These are phyloP conservation scores for Butyriboletus appendiculatus DNA, from an alignment of 1,284 basidiomycete genomes.

Conservation along the genomic window DNA sequence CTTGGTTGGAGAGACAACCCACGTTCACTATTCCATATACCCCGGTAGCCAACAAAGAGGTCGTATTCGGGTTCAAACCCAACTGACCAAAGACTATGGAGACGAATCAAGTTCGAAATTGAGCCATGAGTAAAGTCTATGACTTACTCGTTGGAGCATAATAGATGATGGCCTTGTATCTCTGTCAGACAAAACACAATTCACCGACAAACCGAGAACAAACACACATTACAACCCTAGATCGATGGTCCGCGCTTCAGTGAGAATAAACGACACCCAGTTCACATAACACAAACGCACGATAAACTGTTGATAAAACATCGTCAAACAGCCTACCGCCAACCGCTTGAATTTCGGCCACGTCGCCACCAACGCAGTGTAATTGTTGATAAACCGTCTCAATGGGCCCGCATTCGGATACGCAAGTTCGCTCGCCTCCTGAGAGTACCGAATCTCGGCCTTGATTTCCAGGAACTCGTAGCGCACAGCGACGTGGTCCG, in stretches of 20 bases:
- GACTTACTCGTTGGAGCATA: slow-evolving; percentile 36
- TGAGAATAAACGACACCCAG: not conserved
- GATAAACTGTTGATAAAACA: slow-evolving; percentile 38
- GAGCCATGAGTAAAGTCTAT: not conserved
- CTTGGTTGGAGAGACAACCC: not conserved
- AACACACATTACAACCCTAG: slow-evolving; percentile 33
- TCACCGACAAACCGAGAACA: not conserved
- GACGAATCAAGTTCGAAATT: not conserved
- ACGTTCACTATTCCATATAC: slow-evolving; percentile 37
- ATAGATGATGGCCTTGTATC: slow-evolving; percentile 33
- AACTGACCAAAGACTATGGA: slow-evolving; percentile 35
- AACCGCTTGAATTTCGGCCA: slow-evolving; percentile 39
- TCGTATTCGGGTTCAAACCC: slow-evolving; percentile 35
- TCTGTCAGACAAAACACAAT: slow-evolving; percentile 10
- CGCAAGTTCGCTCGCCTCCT: slow-evolving; percentile 20
- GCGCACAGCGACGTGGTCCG: slow-evolving; percentile 19
- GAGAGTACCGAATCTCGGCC: slow-evolving; percentile 32
- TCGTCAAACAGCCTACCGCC: slow-evolving; percentile 33
- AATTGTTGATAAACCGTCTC: slow-evolving; percentile 24
- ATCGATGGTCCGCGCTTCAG: slow-evolving; percentile 2
- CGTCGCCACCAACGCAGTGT: slow-evolving; percentile 26
- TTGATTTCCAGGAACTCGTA: slow-evolving; percentile 37
- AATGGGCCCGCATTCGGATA: slow-evolving; percentile 25
- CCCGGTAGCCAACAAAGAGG: slow-evolving; percentile 35
- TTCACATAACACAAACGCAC: slow-evolving; percentile 17